Evolutionary conservation across 306 rosid genomes (phyloP).

Genomic region (Lathyrus aphaca): DNA sequence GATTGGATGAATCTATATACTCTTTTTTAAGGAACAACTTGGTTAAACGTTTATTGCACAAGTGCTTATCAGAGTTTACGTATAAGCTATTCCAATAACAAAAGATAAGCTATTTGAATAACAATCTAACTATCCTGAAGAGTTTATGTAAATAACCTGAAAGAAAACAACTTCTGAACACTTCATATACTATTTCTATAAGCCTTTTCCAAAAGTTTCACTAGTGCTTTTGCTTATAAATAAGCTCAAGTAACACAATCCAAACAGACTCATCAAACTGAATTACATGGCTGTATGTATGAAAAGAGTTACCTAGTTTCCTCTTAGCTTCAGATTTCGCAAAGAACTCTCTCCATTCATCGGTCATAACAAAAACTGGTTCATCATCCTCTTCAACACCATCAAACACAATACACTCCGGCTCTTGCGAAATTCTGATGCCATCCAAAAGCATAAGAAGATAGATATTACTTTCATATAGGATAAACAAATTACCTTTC

Average conservation of each 20-base stretch:
- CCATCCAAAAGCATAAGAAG: conserved; percentile 14
- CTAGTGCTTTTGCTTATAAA: neutral
- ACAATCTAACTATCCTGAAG: neutral
- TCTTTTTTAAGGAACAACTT: no score
- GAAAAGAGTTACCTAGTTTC: conserved; percentile 50
- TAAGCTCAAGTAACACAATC: neutral
- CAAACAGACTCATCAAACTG: neutral
- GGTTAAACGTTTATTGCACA: neutral
- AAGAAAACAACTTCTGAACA: neutral
- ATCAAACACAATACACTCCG: conserved; percentile 43
- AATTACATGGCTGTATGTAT: neutral
- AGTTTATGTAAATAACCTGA: neutral
- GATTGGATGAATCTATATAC: conserved; percentile 25
- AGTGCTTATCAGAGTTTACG: neutral
- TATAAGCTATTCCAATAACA: neutral
- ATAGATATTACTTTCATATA: conserved; percentile 18
- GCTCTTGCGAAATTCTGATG: conserved; percentile 56
- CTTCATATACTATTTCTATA: neutral
- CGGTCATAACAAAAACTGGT: conserved; percentile 69
- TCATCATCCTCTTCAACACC: conserved; percentile 70
- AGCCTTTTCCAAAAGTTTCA: neutral
- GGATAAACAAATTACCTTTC: neutral
- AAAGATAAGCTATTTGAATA: neutral
- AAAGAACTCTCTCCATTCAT: conserved; percentile 83
- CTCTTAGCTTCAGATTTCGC: conserved; percentile 76